Conservation (phyloP, 2,329 filamentous ascomycete genomes). For the Diaporthe destruens region DNA sequence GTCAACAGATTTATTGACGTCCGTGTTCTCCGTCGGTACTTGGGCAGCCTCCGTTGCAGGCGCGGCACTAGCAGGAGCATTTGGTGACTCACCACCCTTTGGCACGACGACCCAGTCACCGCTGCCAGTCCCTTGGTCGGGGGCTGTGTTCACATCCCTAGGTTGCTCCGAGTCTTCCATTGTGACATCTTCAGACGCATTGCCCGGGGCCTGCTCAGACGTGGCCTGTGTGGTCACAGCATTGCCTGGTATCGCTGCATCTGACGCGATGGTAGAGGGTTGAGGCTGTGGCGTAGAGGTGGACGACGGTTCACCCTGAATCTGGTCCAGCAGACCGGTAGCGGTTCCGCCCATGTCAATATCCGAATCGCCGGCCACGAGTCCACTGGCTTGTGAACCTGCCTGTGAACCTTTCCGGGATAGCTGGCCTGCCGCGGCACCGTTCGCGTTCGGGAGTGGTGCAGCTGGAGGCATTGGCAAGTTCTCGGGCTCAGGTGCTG, state of each 20-base stretch:
- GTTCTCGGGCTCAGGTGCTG: conserved; percentile 58
- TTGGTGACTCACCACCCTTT: conserved; percentile 65
- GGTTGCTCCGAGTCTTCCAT: conserved; percentile 55
- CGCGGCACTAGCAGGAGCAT: conserved; percentile 25
- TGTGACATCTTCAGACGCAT: conserved; percentile 52
- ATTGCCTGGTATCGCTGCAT: conserved; percentile 68
- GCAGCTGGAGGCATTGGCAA: conserved; percentile 48
- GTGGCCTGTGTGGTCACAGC: conserved; percentile 58
- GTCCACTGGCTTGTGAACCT: conserved; percentile 67
- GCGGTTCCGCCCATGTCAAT: conserved; percentile 75
- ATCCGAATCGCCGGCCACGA: conserved; percentile 70
- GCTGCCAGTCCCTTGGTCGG: conserved; percentile 63
- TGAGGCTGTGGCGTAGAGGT: conserved; percentile 73
- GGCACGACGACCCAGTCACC: conserved; percentile 84
- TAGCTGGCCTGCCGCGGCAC: conserved; percentile 48
- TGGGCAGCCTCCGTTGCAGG: conserved; percentile 44
- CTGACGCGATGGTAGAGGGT: conserved; percentile 68
- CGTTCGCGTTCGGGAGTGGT: conserved; percentile 42
- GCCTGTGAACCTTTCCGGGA: conserved; percentile 68
- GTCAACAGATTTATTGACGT: conserved; percentile 51
- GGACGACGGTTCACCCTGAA: conserved; percentile 72
- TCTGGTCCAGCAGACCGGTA: conserved; percentile 76
- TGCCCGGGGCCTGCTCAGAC: conserved; percentile 46
- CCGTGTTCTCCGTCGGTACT: conserved; percentile 18
- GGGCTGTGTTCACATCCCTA: conserved; percentile 63